phyloP scores from a whole-genome alignment of 768 basidiomycete genomes.

The Pisolithus orientalis region DNA sequence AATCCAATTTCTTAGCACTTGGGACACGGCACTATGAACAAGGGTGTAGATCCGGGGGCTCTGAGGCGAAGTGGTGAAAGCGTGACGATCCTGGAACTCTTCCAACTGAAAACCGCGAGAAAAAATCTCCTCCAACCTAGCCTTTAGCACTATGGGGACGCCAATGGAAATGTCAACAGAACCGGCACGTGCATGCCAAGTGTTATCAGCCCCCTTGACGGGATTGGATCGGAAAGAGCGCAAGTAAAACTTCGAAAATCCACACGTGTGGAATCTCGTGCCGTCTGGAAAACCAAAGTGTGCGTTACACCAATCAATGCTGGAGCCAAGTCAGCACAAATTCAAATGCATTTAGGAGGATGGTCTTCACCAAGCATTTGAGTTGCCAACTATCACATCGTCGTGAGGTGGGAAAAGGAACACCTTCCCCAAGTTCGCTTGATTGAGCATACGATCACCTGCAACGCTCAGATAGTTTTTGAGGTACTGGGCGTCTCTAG shows the following conservation, averaged over 20 bases:
- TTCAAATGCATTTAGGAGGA: neutral
- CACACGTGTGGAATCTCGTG: slow-evolving; percentile 8
- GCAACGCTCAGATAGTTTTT: neutral
- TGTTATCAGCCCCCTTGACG: neutral
- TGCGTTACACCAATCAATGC: slow-evolving; percentile 5
- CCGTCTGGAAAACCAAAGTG: slow-evolving; percentile 6
- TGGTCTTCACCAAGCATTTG: neutral
- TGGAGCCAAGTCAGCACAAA: neutral
- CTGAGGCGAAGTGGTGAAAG: too few species aligned
- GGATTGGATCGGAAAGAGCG: slow-evolving; percentile 9
- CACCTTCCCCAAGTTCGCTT: neutral
- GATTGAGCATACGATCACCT: neutral
- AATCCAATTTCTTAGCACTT: too few species aligned
- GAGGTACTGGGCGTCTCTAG: neutral
- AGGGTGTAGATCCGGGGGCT: too few species aligned
- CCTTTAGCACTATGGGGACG: too few species aligned
- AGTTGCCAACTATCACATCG: neutral
- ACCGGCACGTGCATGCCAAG: neutral
- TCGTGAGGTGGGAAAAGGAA: neutral
- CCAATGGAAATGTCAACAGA: neutral
- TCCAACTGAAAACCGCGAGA: too few species aligned
- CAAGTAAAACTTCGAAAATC: slow-evolving; percentile 6
- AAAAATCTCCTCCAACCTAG: too few species aligned
- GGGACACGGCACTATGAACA: too few species aligned
- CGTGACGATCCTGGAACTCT: too few species aligned